Conservation (phyloP, 176 grass and related monocot genomes). For the Phragmites australis region DNA sequence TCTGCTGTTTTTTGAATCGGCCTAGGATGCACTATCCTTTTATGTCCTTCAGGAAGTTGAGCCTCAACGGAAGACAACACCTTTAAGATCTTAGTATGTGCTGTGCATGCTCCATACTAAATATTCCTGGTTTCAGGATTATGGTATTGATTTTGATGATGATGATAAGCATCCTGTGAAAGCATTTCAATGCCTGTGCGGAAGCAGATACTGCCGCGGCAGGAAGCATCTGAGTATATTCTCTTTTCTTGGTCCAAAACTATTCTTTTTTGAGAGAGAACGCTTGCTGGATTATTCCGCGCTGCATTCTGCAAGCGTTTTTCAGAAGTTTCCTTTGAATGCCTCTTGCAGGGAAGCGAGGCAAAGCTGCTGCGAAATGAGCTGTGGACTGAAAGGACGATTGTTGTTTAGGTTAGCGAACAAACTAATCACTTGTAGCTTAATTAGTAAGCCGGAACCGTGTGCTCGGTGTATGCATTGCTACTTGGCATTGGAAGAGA, state of each 20-base stretch:
- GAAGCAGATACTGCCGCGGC: conserved; percentile 47
- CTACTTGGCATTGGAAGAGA: not conserved
- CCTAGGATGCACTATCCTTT: not conserved
- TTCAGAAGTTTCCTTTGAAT: not conserved
- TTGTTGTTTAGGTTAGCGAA: not conserved
- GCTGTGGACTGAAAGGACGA: not conserved
- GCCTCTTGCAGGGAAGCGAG: conserved; percentile 28
- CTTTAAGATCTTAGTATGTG: not conserved
- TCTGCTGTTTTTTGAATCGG: not conserved
- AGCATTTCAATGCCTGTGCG: conserved; percentile 40
- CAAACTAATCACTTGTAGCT: not conserved
- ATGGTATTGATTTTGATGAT: conserved; percentile 48
- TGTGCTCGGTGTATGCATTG: not conserved
- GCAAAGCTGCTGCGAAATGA: conserved; percentile 15
- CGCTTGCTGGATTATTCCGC: not conserved
- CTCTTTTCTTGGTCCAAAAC: not conserved
- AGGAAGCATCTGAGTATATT: conserved; percentile 32
- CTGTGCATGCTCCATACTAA: not conserved
- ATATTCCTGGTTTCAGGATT: conserved; percentile 42
- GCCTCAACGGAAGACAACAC: not conserved
- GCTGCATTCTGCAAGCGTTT: not conserved
- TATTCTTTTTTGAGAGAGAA: not conserved
- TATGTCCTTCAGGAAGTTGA: not conserved
- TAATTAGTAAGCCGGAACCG: not conserved
- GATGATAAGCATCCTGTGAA: not conserved